Evolutionary conservation across 1,139 yeast genomes (phyloP).

Genomic region (Casaregolazyma suthepensis): DNA sequence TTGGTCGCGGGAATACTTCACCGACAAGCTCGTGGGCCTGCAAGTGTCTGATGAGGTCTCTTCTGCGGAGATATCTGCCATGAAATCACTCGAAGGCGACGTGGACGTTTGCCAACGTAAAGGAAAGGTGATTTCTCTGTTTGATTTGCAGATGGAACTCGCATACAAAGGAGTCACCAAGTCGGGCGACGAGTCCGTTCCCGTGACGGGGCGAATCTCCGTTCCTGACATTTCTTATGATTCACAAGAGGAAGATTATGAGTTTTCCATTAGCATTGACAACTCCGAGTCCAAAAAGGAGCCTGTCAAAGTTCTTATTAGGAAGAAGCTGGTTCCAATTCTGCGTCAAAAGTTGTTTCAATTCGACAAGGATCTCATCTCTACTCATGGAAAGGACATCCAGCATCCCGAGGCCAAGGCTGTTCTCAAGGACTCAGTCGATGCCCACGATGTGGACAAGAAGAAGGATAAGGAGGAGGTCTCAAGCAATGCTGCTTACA

Average conservation of each 20-base stretch:
- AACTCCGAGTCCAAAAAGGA: constrained; percentile 45
- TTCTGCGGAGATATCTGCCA: constrained; percentile 42
- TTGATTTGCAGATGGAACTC: constrained; percentile 68
- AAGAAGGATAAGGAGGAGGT: constrained; percentile 28
- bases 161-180: constrained; percentile 48
- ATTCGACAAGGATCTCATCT: constrained; percentile 75
- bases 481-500: constrained; percentile 47
- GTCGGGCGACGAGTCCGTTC: constrained; percentile 32
- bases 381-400: constrained; percentile 75
- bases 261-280: constrained; percentile 69
- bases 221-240: constrained; percentile 97
- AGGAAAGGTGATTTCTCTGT: constrained; percentile 89
- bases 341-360: constrained; percentile 52
- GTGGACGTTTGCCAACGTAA: constrained; percentile 95
- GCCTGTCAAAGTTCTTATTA: constrained; percentile 47
- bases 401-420: constrained; percentile 71
- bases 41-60: constrained; percentile 34
- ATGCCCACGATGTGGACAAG: constrained; percentile 13
- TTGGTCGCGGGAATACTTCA: constrained; percentile 80
- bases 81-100: constrained; percentile 83
- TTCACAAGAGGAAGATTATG: constrained; percentile 76
- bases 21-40: constrained; percentile 49
- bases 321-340: constrained; percentile 60
- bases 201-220: constrained; percentile 58
- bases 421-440: constrained; percentile 37